These are phyloP conservation scores for Coriaria nepalensis DNA, from an alignment of 306 rosid genomes.

Conservation along the genomic window DNA sequence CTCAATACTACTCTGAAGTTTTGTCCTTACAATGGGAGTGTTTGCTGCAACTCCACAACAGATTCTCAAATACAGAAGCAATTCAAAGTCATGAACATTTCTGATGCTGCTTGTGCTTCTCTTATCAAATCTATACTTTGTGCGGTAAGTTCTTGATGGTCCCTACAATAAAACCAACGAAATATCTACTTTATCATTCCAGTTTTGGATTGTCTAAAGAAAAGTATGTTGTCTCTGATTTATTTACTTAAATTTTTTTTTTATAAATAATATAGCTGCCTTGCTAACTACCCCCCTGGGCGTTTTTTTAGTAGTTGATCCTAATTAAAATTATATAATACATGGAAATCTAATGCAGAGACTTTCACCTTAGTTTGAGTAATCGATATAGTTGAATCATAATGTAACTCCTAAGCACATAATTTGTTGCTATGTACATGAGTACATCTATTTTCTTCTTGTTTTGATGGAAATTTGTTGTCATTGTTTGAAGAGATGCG, in stretches of 20 bases:
- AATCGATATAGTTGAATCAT: background rate
- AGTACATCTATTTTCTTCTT: background rate
- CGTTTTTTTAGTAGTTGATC: too few relatives aligned
- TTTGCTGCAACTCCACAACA: slow-evolving; percentile 69
- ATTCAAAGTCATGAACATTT: slow-evolving; percentile 48
- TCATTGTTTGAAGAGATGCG: slow-evolving; percentile 46
- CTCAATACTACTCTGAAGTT: slow-evolving; percentile 40
- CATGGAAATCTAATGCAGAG: too few relatives aligned
- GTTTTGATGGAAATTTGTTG: background rate
- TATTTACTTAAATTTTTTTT: background rate
- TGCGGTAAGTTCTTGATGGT: slow-evolving; percentile 40
- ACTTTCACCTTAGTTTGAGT: background rate
- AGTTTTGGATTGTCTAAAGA: background rate
- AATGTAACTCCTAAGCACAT: too few relatives aligned
- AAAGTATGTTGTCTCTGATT: too few relatives aligned
- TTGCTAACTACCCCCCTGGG: too few relatives aligned
- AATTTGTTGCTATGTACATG: background rate
- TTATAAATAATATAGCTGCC: too few relatives aligned
- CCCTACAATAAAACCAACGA: background rate
- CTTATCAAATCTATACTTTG: slow-evolving; percentile 68
- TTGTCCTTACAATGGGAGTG: slow-evolving; percentile 65
- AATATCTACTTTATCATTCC: background rate
- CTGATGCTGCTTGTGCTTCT: slow-evolving; percentile 58
- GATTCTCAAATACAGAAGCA: slow-evolving; percentile 55
- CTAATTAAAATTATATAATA: too few relatives aligned